Conservation (phyloP, 768 basidiomycete genomes). For the Thelephora ganbajun region DNA sequence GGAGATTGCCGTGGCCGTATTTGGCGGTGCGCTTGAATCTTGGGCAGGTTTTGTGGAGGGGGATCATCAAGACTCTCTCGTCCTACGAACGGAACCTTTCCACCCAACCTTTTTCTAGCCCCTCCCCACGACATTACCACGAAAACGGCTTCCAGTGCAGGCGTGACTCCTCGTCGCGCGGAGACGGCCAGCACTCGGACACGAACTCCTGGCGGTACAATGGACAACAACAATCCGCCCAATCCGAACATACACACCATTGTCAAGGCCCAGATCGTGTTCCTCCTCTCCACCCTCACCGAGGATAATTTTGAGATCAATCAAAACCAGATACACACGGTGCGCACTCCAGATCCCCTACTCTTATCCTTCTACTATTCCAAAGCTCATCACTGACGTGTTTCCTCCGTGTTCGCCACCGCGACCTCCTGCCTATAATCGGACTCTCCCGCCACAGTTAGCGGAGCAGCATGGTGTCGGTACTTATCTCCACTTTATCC, state of each 20-base stretch:
- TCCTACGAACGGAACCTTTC: constrained; percentile 1
- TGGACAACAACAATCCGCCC: constrained; percentile 66
- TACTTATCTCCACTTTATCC: constrained; percentile 95
- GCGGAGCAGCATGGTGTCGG: constrained; percentile 95
- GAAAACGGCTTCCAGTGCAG: constrained; percentile 24
- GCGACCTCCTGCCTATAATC: constrained; percentile 5
- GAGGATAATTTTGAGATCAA: constrained; percentile 96
- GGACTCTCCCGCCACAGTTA: constrained; percentile 36
- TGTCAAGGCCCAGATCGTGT: constrained; percentile 95
- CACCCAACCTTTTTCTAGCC: constrained; percentile 5
- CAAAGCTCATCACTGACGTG: neutral
- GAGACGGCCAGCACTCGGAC: constrained; percentile 21
- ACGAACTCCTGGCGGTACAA: constrained; percentile 39
- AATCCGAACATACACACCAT: constrained; percentile 81
- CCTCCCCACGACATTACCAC: neutral
- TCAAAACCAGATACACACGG: constrained; percentile 87
- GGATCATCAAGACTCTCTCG: no score
- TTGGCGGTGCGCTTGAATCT: no score
- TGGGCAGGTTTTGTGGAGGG: no score
- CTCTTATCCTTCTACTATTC: neutral
- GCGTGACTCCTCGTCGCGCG: constrained; percentile 21
- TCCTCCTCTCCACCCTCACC: constrained; percentile 87
- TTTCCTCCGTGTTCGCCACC: constrained; percentile 3
- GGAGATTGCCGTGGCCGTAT: no score
- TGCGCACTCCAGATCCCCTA: constrained; percentile 26